Base-by-base conservation (phyloP, 768 basidiomycete species). In the Hygrocybe punicea region DNA sequence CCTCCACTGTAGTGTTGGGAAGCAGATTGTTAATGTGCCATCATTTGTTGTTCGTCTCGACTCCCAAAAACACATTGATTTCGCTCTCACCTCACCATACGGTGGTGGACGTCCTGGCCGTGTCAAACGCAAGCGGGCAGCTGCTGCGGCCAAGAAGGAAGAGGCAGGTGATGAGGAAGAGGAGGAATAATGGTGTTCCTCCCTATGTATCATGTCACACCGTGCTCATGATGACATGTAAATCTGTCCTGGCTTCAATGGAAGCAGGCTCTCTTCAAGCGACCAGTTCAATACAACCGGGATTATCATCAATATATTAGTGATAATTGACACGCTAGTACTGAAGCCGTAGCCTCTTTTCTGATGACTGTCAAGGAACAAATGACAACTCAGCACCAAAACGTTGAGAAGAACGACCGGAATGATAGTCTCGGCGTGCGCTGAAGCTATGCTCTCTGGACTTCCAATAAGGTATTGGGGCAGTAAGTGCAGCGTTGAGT, bases 51-150 rank as follows among this genome's bases (percentile, higher is more conserved):
- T 99, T 66, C 93, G 97, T 77, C 89, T 98, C 65, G 97, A 98
- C 82, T 96, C 93, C 59, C 95, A 98, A 84, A 98, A 98, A 72
- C 97, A 99, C 84, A 96, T 99, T 73, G 97, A 99, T 84, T 99
- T 98, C 72, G 89, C 96, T 45, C 86, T 95, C 65, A 95, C 89
- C 58, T 97, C 94, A 60, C 95, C 96, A 56, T 96, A 92, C 69
- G 96, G 95, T 71, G 96, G 96, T 68, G 95, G 90, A 65, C 87
- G 90, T 59, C 80, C 91, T 60, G 95, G 95, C 66, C 96, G 96
- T 65, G 93, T 95, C 72, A 98, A 98, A 91, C 87, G 96, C 75
- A 98, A 97, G 89, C 92, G 95, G 70, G 92, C 90, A 58, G 86
- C 86, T 61, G 91, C 91, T 44, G 95, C 93, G 60, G 92, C 88